phyloP scores from a whole-genome alignment of 352 stramenopile genomes.

The Phytophthora aleatoria region DNA sequence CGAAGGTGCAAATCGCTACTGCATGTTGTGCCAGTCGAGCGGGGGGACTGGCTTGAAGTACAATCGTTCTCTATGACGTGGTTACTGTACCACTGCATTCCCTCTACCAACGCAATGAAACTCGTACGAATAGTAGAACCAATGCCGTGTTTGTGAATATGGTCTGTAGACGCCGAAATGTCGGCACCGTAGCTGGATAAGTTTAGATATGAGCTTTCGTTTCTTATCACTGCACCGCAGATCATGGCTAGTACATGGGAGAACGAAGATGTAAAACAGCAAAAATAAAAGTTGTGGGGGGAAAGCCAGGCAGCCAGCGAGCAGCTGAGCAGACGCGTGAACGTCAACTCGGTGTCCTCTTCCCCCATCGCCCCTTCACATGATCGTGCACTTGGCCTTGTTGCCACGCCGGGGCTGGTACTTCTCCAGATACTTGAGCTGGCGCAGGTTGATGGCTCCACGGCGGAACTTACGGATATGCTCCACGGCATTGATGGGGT shows the following conservation, averaged over 20 bases:
- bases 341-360: conserved; percentile 4
- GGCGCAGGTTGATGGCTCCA: conserved; percentile 97
- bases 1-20: conserved; percentile 17
- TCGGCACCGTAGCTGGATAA: conserved; percentile 10
- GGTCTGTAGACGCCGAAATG: conserved; percentile 14
- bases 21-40: not conserved
- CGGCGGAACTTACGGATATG: conserved; percentile 95
- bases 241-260: not conserved
- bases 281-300: conserved; percentile 36
- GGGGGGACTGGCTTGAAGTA: not conserved
- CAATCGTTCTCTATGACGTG: not conserved
- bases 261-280: conserved; percentile 34
- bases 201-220: conserved; percentile 20
- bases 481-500: conserved; percentile 97
- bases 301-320: conserved; percentile 17
- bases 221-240: conserved; percentile 16
- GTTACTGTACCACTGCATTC: not conserved
- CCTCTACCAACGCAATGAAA: not conserved
- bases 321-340: conserved; percentile 4
- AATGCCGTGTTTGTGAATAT: conserved; percentile 39
- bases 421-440: conserved; percentile 97
- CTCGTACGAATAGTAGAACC: conserved; percentile 16
- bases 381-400: conserved; percentile 86
- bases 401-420: conserved; percentile 86
- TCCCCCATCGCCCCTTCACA: conserved; percentile 53